Evolutionary conservation across 345 rosid genomes (phyloP), one percentile per base, ranked within the genome.

Genomic region (Sisymbrium altissimum): DNA sequence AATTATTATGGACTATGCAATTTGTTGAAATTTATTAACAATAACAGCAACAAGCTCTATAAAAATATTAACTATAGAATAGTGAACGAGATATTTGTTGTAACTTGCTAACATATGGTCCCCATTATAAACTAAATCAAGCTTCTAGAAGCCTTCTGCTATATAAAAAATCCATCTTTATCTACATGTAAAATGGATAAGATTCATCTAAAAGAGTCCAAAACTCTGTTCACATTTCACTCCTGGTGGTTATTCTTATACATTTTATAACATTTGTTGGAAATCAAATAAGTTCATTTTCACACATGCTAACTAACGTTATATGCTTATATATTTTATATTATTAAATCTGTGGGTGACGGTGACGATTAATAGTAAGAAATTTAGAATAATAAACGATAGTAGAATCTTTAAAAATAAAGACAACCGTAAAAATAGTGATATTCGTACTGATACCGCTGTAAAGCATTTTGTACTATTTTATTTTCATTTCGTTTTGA

Each of bases 131-230:
- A 21, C 55, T 19, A 9, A 59, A 9, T 61, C 12, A 69, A 33
- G 70, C 43, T 75, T 76, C 75, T 76, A 69, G 75, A 76, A 76
- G 70, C 64, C 52, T 53, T 60, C 50, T 14, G 17, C 9, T 23
- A 23, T 23, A 17, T 43, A 49, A 9, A 57, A 56, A 43, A 73
- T 72, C 14, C 43, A 73, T 73, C 71, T 66, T 4, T 41, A 38
- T 57, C 38, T 29, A 40, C 30, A 27, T 59, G 33, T 61, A 40
- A 57, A 59, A 30, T 57, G 48, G 62, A 74, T 75, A 75, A 75
- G 56, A 30, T 68, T 49, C 17, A 39, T 50, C 60, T 49, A 27
- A 36, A 64, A 23, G 21, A 36, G 17, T 65, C 78, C 69, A 73
- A 66, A 66, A 9, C 62, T 32, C 30, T 67, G 45, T 46, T 67